Evolutionary conservation across 2,329 filamentous ascomycete species (phyloP), one percentile per base, ranked within the genome.

Genomic region (Lojkania enalia): DNA sequence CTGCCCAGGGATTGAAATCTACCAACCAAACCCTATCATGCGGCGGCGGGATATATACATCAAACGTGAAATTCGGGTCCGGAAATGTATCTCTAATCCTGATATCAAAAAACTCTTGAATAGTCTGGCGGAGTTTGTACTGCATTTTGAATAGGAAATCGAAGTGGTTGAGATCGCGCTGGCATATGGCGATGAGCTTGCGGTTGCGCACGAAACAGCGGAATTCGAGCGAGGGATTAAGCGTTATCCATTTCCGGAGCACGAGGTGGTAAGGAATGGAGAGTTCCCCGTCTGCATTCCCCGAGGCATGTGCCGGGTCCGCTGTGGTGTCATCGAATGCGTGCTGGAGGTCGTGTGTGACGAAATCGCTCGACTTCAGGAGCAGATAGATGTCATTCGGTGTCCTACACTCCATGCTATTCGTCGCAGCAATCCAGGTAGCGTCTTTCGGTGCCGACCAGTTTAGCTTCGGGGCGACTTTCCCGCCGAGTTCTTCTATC

Each of bases 371-470:
- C 61, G 87, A 91, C 74, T 99, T 99, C 12, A 99, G 79, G 1
- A 99, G 80, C 13, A 97, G 79, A 64, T 97, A 99, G 33, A 99
- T 83, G 62, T 99, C 94, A 66, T 94, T 95, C 2, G 94, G 83
- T 0, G 83, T 84, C 3, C 84, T 85, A 71, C 94, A 99, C 69
- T 95, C 90, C 73, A 96, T 87, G 35, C 88, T 95, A 70, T 99
- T 99, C 71, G 78, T 92, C 67, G 81, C 72, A 71, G 85, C 71
- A 70, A 99, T 96, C 87, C 90, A 96, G 16, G 88, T 89, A 6
- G 94, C 94, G 66, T 99, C 94, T 69, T 96, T 96, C 3, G 94
- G 94, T 3, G 90, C 86, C 4, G 91, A 96, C 94, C 94, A 99
- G 74, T 97, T 97, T 35, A 99, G 76, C 71, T 99, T 99, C 0